A percentile compares a stretch with the other conserved stretches of the same genome.
Conservation (phyloP, 2,329 filamentous ascomycete species). For the Lasiodiplodia gonubiensis region DNA sequence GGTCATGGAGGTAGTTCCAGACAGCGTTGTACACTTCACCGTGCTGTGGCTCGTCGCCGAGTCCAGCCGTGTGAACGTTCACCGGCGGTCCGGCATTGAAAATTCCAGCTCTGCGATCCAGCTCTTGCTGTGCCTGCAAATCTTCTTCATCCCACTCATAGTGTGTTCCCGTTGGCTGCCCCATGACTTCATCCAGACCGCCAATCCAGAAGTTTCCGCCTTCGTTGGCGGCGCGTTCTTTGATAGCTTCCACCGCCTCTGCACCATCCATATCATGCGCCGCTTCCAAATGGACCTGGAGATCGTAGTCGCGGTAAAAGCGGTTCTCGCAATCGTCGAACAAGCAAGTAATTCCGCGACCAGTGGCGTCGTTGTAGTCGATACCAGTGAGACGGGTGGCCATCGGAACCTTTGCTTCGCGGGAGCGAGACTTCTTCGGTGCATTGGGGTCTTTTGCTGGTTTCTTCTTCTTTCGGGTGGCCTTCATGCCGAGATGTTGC, state of each 20-base stretch:
- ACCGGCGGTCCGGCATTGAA: constrained; percentile 6
- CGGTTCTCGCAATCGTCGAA: constrained; percentile 36
- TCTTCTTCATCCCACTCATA: constrained; percentile 21
- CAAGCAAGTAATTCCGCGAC: constrained; percentile 59
- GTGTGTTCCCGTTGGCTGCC: background rate
- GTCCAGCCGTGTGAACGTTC: constrained; percentile 2
- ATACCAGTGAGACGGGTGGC: constrained; percentile 61
- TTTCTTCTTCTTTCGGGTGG: constrained; percentile 44
- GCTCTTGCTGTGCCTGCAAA: constrained; percentile 17
- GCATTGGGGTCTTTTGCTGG: constrained; percentile 37
- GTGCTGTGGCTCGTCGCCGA: constrained; percentile 3
- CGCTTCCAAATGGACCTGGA: constrained; percentile 61
- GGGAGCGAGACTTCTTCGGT: constrained; percentile 11
- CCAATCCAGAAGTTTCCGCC: constrained; percentile 56
- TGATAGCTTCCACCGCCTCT: constrained; percentile 46
- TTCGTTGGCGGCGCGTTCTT: constrained; percentile 47
- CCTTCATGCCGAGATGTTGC: constrained; percentile 71
- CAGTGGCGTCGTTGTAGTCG: constrained; percentile 58
- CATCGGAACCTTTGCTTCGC: constrained; percentile 34
- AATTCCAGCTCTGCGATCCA: constrained; percentile 24
- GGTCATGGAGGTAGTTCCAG: constrained; percentile 23
- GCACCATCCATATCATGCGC: constrained; percentile 45
- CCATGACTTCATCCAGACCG: constrained; percentile 35
- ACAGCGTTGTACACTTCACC: constrained; percentile 18
- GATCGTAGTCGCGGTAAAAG: constrained; percentile 64